Base-by-base conservation (phyloP, 331 rosid species). In the Saraca asoca region DNA sequence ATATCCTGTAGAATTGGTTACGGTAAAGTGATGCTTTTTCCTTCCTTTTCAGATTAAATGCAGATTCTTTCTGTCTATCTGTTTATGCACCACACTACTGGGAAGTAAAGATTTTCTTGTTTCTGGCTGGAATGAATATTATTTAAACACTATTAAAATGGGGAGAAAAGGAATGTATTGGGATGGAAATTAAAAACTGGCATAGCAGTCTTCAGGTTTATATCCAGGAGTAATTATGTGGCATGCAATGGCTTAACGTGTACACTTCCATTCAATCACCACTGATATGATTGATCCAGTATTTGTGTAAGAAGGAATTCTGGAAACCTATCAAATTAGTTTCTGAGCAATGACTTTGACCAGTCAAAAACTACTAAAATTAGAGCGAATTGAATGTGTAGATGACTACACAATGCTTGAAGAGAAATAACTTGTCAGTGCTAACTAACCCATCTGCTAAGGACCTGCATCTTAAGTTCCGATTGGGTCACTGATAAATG, bases 1-100 rank as follows among this genome's bases (percentile, higher is more conserved):
- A 69, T 82, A 70, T 82, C 93, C 96, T 24, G 68, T 92, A 68
- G 89, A 92, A 71, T 51, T 82, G 75, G 76, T 92, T 64, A 92
- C 82, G 64, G 98, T 92, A 79, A 78, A 82, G 41, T 71, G 51
- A 56, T 43, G 16, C 65, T 70, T 62, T 41, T 45, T 66, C 59
- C 45, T 67, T 43, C 9, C 20, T 53, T 61, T 51, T 72, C 20
- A 20, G 12, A 57, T 73, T 58, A 48, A 64, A 43, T 69, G 38
- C 20, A 14, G 45, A 5, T 51, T 39, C 51, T 33, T 53, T 3
- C n/a, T 61, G 41, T 41, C 19, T 58, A 2, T 65, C 49, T 62
- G 12, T 49, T 42, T 51, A 43, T 34, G 54, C 44, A 63, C 62
- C 62, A 62, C 58, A 69, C 46, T 60, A 20, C 34, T 46, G 58